phyloP scores from a whole-genome alignment of 2,329 filamentous ascomycete species.

The Periconia digitata region DNA sequence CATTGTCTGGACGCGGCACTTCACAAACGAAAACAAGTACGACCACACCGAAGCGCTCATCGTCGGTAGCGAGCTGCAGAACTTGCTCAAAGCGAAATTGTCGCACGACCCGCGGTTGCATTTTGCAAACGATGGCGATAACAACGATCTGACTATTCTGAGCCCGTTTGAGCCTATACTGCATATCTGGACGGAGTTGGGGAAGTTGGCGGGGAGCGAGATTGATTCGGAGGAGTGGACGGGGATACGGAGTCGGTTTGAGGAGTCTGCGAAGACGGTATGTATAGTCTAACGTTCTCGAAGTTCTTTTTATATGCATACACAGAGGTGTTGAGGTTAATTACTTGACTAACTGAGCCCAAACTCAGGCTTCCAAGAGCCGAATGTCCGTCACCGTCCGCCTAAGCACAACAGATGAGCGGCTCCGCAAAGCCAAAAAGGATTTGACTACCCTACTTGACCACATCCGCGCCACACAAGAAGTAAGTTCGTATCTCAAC shows the following conservation, averaged over 20 bases:
- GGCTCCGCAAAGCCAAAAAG: constrained; percentile 3
- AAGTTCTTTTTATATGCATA: too few species aligned
- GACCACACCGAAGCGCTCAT: constrained; percentile 10
- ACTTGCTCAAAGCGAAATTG: constrained; percentile 7
- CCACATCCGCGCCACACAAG: constrained; percentile 3
- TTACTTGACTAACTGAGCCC: too few species aligned
- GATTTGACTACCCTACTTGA: constrained; percentile 6
- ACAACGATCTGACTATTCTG: constrained; percentile 4
- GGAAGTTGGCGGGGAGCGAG: constrained; percentile 1
- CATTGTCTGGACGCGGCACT: constrained; percentile 9
- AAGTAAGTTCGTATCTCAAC: constrained; percentile 3
- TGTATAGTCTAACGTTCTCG: too few species aligned
- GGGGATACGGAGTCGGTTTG: neutral
- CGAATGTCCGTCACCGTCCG: neutral
- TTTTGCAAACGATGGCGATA: constrained; percentile 3
- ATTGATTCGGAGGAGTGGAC: constrained; percentile 1
- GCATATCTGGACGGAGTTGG: constrained; percentile 6
- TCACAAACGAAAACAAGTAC: constrained; percentile 9
- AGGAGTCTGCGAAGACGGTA: too few species aligned
- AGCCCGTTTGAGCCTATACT: constrained; percentile 16
- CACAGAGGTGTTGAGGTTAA: too few species aligned
- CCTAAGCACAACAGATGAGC: neutral
- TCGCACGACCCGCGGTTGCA: constrained; percentile 12
- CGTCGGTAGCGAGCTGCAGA: constrained; percentile 7
- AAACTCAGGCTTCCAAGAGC: neutral